These are phyloP conservation scores for Dioscorea dumetorum DNA, from an alignment of 106 monocot species.

Conservation along the genomic window DNA sequence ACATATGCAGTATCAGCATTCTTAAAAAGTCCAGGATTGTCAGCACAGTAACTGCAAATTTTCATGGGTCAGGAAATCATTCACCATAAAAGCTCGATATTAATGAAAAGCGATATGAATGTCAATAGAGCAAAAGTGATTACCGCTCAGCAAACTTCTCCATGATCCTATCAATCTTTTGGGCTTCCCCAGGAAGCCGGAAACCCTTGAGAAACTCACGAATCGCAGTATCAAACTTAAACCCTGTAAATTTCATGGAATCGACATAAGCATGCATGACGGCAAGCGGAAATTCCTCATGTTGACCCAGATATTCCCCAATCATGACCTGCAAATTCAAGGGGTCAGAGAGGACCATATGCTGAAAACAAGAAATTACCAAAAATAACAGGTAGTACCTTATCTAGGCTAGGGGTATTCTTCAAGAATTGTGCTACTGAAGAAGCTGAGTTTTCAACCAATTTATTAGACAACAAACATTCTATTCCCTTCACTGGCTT, in stretches of 20 bases:
- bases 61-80: conserved; percentile 1
- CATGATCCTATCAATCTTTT: conserved; percentile 98
- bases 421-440: conserved; percentile 81
- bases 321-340: conserved; percentile 62
- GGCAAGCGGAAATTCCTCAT: conserved; percentile 89
- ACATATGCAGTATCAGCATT: conserved; percentile 96
- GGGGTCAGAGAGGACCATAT: conserved; percentile 3
- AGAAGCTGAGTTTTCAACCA: conserved; percentile 73
- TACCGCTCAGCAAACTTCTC: conserved; percentile 99
- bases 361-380: not conserved
- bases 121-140: not conserved
- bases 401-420: conserved; percentile 75
- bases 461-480: conserved; percentile 64
- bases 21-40: conserved; percentile 86
- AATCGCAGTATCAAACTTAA: conserved; percentile 93
- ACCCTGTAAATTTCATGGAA: conserved; percentile 88
- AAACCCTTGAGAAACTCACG: conserved; percentile 93
- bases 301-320: conserved; percentile 97
- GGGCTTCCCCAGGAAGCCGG: conserved; percentile 96
- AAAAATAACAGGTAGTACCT: conserved; percentile 36
- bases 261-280: conserved; percentile 99
- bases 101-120: not conserved
- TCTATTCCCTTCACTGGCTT: conserved; percentile 85
- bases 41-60: conserved; percentile 87
- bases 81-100: not conserved